These are phyloP conservation scores for Aegilops umbellulata DNA, from an alignment of 176 grass and related monocot genomes.

Conservation along the genomic window DNA sequence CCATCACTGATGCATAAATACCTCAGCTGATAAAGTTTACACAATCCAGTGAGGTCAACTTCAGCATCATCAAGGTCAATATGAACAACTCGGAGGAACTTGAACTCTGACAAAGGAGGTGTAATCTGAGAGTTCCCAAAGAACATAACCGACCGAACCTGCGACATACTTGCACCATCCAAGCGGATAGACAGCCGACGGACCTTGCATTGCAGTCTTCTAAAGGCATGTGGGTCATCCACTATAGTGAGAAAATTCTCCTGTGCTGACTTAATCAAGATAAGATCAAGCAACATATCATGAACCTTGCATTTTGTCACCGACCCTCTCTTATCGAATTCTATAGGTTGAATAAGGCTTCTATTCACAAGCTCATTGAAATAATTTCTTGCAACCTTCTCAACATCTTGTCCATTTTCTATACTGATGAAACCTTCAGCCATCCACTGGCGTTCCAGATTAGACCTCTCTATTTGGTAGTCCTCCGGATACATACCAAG, in stretches of 20 bases:
- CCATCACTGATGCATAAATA: neutral
- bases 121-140: neutral
- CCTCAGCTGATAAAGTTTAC: neutral
- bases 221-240: neutral
- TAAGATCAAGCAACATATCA: neutral
- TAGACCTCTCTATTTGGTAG: no score
- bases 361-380: neutral
- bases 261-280: neutral
- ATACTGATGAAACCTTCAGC: no score
- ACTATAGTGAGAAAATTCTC: neutral
- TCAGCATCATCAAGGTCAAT: neutral
- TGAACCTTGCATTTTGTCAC: neutral
- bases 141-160: neutral
- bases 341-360: neutral
- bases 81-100: neutral
- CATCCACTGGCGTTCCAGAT: no score
- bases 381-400: neutral
- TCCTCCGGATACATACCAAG: no score
- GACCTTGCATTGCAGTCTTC: fast-evolving
- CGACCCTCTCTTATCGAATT: neutral
- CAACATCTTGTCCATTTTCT: neutral
- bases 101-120: neutral
- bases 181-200: neutral
- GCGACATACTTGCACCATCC: neutral
- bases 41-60: neutral